Conservation (phyloP, 768 basidiomycete species). For the Agaricus blazei region DNA sequence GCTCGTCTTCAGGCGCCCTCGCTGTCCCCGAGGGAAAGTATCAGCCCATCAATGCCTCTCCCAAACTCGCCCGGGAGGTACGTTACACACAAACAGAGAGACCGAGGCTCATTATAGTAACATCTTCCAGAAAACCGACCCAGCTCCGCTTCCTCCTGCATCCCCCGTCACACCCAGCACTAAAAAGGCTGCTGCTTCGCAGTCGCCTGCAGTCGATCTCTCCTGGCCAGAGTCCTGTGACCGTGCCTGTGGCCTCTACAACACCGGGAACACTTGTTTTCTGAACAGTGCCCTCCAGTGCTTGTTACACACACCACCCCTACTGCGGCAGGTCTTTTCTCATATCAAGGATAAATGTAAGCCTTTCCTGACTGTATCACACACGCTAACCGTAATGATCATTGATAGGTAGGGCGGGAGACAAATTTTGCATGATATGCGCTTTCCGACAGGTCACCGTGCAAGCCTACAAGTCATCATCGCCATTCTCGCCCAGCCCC, state of each 20-base stretch:
- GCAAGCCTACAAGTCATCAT: slow-evolving; percentile 42
- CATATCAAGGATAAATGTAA: slow-evolving; percentile 59
- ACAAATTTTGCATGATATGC: slow-evolving; percentile 81
- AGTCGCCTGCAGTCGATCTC: slow-evolving; percentile 42
- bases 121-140: slow-evolving; percentile 13
- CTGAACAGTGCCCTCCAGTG: slow-evolving; percentile 94
- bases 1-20: slow-evolving; percentile 72
- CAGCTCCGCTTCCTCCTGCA: slow-evolving; percentile 2
- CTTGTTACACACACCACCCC: slow-evolving; percentile 86
- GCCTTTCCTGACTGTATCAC: slow-evolving; percentile 21
- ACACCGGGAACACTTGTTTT: slow-evolving; percentile 94
- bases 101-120: neutral
- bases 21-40: slow-evolving; percentile 74
- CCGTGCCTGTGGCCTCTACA: slow-evolving; percentile 65
- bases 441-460: slow-evolving; percentile 52
- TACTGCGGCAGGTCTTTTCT: slow-evolving; percentile 54
- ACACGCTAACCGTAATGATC: neutral
- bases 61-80: slow-evolving; percentile 40
- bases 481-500: slow-evolving; percentile 55
- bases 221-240: slow-evolving; percentile 51
- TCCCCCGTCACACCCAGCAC: slow-evolving; percentile 20
- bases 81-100: slow-evolving; percentile 26
- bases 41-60: slow-evolving; percentile 71
- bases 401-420: slow-evolving; percentile 30
- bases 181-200: slow-evolving; percentile 19